Evolutionary conservation across 2,329 filamentous ascomycete species (phyloP).

Genomic region (Trichoderma koningiopsis): DNA sequence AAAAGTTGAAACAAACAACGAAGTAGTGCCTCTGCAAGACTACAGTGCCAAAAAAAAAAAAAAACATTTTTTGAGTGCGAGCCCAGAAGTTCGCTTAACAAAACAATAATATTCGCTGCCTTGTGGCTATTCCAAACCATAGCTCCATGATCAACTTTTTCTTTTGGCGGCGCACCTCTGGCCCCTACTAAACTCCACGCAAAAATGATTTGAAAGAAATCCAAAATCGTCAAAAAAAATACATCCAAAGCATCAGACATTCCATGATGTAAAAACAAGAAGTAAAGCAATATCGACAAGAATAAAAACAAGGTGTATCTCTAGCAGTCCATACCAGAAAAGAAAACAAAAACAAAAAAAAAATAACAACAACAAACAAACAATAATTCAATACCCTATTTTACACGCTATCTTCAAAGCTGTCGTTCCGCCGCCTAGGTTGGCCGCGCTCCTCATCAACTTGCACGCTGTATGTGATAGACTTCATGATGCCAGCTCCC

Average conservation of each 20-base stretch:
- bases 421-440: conserved; percentile 8
- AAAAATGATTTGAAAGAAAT: not conserved
- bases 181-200: conserved; percentile 5
- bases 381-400: not conserved
- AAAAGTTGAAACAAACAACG: no score
- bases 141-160: not conserved
- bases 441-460: conserved; percentile 37
- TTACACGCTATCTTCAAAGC: conserved; percentile 13
- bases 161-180: not conserved
- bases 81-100: not conserved
- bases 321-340: not conserved
- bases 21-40: not conserved
- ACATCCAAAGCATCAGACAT: not conserved
- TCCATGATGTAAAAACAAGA: not conserved
- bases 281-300: not conserved
- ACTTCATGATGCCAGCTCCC: conserved; percentile 44
- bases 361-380: not conserved
- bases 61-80: not conserved
- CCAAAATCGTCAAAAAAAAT: not conserved
- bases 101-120: not conserved
- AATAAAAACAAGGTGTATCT: not conserved
- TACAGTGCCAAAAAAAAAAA: not conserved
- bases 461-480: conserved; percentile 45
- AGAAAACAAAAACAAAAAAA: not conserved
- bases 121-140: not conserved